Evolutionary conservation across 2,329 filamentous ascomycete species (phyloP).

Genomic region (Cylindrodendrum hubeiense): DNA sequence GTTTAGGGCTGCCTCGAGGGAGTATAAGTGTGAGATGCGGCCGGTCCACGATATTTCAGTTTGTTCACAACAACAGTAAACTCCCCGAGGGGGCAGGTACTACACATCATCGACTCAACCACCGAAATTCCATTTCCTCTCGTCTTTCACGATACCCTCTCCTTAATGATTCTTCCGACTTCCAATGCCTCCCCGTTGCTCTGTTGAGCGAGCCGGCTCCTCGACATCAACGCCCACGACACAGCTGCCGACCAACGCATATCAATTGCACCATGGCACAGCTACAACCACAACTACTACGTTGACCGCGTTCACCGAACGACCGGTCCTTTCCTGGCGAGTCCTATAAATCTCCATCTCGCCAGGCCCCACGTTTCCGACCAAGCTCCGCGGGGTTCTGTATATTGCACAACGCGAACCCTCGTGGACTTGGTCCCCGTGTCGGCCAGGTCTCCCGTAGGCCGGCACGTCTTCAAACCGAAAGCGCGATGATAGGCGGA

Average conservation of each 20-base stretch:
- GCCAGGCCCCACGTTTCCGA: slow-evolving; percentile 28
- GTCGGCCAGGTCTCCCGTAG: slow-evolving; percentile 34
- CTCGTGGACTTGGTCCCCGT: background rate
- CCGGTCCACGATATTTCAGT: background rate
- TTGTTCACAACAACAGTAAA: background rate
- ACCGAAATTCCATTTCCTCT: background rate
- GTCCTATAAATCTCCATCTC: slow-evolving; percentile 1
- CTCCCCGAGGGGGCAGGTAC: background rate
- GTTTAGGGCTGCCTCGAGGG: background rate
- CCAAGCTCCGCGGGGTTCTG: background rate
- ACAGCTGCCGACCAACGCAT: background rate
- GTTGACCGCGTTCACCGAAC: slow-evolving; percentile 23
- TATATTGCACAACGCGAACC: background rate
- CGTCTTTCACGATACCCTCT: background rate
- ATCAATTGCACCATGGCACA: background rate
- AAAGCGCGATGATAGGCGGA: background rate
- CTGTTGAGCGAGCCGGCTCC: background rate
- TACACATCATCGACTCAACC: background rate
- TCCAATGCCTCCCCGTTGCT: background rate
- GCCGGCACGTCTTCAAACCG: slow-evolving; percentile 19
- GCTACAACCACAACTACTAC: slow-evolving; percentile 15
- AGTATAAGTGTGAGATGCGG: slow-evolving; percentile 1
- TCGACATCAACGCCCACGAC: background rate
- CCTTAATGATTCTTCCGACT: background rate
- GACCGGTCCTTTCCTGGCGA: slow-evolving; percentile 21